Percentiles rank a stretch among this genome's conserved stretches.
Evolutionary conservation across 345 rosid species (phyloP).

Genomic region (Eucalyptus globulus): DNA sequence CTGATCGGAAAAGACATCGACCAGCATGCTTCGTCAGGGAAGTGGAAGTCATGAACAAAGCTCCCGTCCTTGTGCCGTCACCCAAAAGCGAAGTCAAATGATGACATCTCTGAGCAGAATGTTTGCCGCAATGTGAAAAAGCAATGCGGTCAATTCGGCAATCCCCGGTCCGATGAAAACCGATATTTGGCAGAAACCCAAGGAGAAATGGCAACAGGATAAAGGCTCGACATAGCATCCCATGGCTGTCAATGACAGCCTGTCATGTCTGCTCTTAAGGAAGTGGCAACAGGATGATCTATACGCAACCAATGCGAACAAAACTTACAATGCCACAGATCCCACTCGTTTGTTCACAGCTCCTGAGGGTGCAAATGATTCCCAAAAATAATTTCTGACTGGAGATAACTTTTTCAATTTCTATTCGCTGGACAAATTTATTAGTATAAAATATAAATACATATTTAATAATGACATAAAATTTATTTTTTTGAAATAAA

Average conservation of each 20-base stretch:
- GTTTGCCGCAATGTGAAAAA: neutral
- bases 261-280: neutral
- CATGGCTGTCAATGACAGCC: neutral
- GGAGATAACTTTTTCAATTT: no score
- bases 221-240: neutral
- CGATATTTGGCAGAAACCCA: neutral
- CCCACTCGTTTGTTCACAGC: neutral
- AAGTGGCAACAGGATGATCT: neutral
- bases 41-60: neutral
- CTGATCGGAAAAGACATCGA: neutral
- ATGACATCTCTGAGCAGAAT: neutral
- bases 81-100: neutral
- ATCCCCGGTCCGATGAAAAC: neutral
- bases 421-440: rapidly evolving
- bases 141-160: neutral
- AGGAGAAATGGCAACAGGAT: neutral
- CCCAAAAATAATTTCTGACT: no score
- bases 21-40: neutral
- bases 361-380: neutral
- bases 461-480: rapidly evolving
- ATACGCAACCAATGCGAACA: neutral
- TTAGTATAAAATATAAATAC: rapidly evolving
- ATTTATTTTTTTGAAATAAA: rapidly evolving
- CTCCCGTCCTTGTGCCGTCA: neutral
- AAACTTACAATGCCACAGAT: neutral